A percentile compares a stretch with the other conserved stretches of the same genome.
phyloP scores from a whole-genome alignment of 345 rosid genomes.

The Linum usitatissimum region DNA sequence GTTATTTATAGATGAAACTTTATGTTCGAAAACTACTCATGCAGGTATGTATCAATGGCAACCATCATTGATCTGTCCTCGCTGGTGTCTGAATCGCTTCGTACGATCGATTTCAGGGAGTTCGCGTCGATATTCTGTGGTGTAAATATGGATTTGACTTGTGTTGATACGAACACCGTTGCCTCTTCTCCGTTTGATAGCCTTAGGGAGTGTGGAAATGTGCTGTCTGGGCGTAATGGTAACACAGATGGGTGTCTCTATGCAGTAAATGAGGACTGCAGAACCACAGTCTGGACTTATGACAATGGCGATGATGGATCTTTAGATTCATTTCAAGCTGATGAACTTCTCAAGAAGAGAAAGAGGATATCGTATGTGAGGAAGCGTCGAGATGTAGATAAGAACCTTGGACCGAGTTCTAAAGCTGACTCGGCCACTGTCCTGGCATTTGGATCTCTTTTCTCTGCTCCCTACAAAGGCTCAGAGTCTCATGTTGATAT shows the following conservation, averaged over 20 bases:
- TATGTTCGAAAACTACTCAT: constrained; percentile 1
- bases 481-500: constrained; percentile 63
- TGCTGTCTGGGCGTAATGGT: constrained; percentile 55
- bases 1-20: too few relatives aligned
- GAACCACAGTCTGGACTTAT: constrained; percentile 78
- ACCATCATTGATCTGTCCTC: constrained; percentile 69
- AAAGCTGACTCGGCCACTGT: constrained; percentile 51
- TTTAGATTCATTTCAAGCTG: constrained; percentile 69
- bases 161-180: constrained; percentile 26
- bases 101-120: constrained; percentile 63
- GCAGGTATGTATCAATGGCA: constrained; percentile 76
- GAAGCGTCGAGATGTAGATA: constrained; percentile 51
- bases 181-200: constrained; percentile 33
- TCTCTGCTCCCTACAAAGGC: constrained; percentile 72
- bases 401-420: constrained; percentile 62
- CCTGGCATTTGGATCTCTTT: constrained; percentile 81
- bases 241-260: constrained; percentile 51
- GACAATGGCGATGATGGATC: constrained; percentile 39
- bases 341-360: constrained; percentile 67
- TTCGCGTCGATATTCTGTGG: constrained; percentile 64
- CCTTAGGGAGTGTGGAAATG: constrained; percentile 54
- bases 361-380: constrained; percentile 56
- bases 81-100: constrained; percentile 48
- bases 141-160: constrained; percentile 35
- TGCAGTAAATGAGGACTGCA: constrained; percentile 70